Evolutionary conservation across 116 monocot species (phyloP), one percentile per base, ranked within the genome.

Genomic region (Zostera marina): DNA sequence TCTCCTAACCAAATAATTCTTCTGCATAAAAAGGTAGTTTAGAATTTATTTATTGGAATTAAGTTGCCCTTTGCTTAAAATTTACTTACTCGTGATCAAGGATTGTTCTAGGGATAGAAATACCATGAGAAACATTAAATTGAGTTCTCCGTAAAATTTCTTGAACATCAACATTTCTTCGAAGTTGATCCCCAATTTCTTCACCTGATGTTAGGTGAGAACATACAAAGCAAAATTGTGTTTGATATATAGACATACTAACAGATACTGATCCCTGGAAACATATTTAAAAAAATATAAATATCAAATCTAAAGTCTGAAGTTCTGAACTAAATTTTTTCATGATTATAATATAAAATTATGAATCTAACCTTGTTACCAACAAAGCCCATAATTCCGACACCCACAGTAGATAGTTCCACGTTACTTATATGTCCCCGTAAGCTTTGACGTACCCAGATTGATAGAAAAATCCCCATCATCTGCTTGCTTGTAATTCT

Each of bases 191-290:
- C 26, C 85, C 96, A 44, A 78, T 74, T 51, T 79, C 89, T 65
- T 98, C 82, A 64, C 96, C 96, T 20, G 96, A 67, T 22, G 80
- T 74, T 56, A 89, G 77, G 61, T 98, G 96, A 38, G 71, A 59
- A 56, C 90, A 89, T 56, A 98, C 64, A 65, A 98, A 89, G 76
- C 96, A 98, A 78, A 89, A 89, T 13, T 61, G 60, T 56, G 96
- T 98, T 70, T 98, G 90, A 70, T 89, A 73, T 74, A 98, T 69
- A 47, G 96, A 98, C 90, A 98, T 89, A 80, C 96, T 98, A 42
- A 98, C 89, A 53, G 96, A 77, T 68, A 89, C 67, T 38, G 90
- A 80, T 78, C 96, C 96, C 96, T 98, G 78, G 41, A 84, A 22
- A 17, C 0, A 32, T 32, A 32, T 81, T 9, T 59, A 65, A 54